Evolutionary conservation across 23 red algal species (phyloP).

Genomic region (Gracilaria gracilis): DNA sequence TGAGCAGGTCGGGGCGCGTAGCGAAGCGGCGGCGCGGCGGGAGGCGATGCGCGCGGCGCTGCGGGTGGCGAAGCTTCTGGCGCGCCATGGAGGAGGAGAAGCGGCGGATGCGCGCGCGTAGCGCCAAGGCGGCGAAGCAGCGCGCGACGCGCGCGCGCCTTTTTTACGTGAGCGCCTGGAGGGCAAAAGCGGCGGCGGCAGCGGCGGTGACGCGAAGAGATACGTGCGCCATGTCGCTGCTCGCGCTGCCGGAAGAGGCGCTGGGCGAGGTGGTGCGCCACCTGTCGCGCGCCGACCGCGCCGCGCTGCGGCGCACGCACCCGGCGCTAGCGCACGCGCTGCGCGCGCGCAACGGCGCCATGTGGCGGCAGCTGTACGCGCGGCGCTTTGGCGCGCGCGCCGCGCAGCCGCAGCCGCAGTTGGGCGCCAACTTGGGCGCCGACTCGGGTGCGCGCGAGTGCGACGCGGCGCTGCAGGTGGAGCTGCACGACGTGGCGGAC

Average conservation of each 20-base stretch:
- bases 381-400: neutral
- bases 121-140: no score
- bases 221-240: conserved; percentile 29
- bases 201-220: no score
- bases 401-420: neutral
- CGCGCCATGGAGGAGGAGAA: neutral
- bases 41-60: neutral
- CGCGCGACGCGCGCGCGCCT: no score
- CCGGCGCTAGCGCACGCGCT: neutral
- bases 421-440: no score
- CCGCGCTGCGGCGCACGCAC: neutral
- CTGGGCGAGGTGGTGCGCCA: neutral
- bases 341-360: neutral
- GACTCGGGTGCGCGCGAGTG: no score
- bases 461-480: neutral
- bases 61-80: neutral
- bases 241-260: conserved; percentile 10
- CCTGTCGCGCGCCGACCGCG: neutral
- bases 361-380: neutral
- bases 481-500: neutral
- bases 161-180: no score
- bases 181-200: no score
- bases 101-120: no score
- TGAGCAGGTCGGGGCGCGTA: no score
- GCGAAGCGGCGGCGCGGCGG: neutral